A percentile compares a stretch with the other conserved stretches of the same genome.
phyloP scores from a whole-genome alignment of 768 basidiomycete genomes.

The Brasilioporus rufonigricans region DNA sequence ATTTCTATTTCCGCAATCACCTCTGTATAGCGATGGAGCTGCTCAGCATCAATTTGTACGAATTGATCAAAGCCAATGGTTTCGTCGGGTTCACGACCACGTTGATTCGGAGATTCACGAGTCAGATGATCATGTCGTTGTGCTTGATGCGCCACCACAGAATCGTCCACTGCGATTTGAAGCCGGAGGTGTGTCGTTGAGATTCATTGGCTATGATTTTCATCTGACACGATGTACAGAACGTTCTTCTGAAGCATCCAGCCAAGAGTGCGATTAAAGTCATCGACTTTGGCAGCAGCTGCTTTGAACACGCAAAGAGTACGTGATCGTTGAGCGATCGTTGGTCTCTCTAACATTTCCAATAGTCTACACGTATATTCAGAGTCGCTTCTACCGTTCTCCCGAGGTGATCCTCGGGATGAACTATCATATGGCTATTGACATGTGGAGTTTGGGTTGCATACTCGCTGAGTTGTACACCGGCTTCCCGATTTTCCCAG shows the following conservation, averaged over 20 bases:
- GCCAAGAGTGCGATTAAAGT: conserved; percentile 96
- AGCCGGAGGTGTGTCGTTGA: conserved; percentile 77
- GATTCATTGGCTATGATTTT: neutral
- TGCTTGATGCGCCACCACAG: conserved; percentile 94
- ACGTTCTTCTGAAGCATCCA: conserved; percentile 91
- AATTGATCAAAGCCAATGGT: conserved; percentile 98
- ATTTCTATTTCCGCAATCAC: conserved; percentile 97
- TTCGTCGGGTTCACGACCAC: conserved; percentile 97
- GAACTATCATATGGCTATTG: conserved; percentile 99
- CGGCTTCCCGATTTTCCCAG: conserved; percentile 97
- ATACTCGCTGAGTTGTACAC: conserved; percentile 97
- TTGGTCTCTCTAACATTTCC: conserved; percentile 7
- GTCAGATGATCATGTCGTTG: conserved; percentile 90
- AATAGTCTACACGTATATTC: conserved; percentile 97
- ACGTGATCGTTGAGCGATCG: conserved; percentile 27
- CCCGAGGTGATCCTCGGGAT: conserved; percentile 98
- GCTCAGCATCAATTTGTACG: conserved; percentile 97
- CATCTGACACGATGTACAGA: conserved; percentile 46
- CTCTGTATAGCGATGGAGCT: conserved; percentile 98
- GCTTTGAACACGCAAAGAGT: conserved; percentile 99
- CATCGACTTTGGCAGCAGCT: conserved; percentile 98
- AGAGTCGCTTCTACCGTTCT: conserved; percentile 99
- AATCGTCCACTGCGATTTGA: conserved; percentile 97
- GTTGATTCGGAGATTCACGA: conserved; percentile 93
- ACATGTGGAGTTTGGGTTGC: conserved; percentile 99